phyloP scores from a whole-genome alignment of 805 yeast species.

The Saccharomycopsis fibuligera region DNA sequence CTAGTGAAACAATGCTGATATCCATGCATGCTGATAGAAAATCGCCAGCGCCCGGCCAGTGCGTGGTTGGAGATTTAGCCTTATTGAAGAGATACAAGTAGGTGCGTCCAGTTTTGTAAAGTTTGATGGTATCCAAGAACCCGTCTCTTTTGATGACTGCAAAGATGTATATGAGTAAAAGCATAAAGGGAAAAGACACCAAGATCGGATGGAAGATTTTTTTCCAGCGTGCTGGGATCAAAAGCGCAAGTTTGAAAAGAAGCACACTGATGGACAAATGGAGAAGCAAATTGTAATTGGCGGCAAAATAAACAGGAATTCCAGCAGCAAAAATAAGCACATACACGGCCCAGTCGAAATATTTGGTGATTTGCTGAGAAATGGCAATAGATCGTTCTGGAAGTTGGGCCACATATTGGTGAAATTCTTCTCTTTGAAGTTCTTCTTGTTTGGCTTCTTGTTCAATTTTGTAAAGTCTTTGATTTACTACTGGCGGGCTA shows the following conservation, averaged over 20 bases:
- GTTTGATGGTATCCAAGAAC: slow-evolving; percentile 46
- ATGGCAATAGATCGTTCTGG: slow-evolving; percentile 26
- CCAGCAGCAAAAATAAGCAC: slow-evolving; percentile 44
- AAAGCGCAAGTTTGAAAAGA: slow-evolving; percentile 45
- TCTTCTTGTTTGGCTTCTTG: slow-evolving; percentile 16
- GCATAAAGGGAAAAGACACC: slow-evolving; percentile 56
- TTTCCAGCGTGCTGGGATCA: slow-evolving; percentile 40
- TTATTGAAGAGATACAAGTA: slow-evolving; percentile 46
- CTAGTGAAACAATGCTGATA: slow-evolving; percentile 65
- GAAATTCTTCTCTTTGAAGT: slow-evolving; percentile 16
- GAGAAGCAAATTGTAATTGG: slow-evolving; percentile 52
- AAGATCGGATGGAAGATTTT: slow-evolving; percentile 65
- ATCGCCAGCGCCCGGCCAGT: slow-evolving; percentile 81
- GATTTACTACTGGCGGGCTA: neutral
- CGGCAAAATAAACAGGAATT: slow-evolving; percentile 51
- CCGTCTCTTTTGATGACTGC: slow-evolving; percentile 41
- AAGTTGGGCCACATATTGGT: slow-evolving; percentile 15
- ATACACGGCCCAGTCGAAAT: slow-evolving; percentile 54
- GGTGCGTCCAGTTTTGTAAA: slow-evolving; percentile 64
- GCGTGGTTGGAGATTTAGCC: slow-evolving; percentile 22
- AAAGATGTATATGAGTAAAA: slow-evolving; percentile 56
- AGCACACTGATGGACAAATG: slow-evolving; percentile 57
- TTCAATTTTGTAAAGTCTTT: slow-evolving; percentile 6
- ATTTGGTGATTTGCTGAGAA: slow-evolving; percentile 34
- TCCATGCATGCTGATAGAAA: slow-evolving; percentile 66